Evolutionary conservation across 148 eudicot species (phyloP).

Genomic region (Talinum fruticosum): DNA sequence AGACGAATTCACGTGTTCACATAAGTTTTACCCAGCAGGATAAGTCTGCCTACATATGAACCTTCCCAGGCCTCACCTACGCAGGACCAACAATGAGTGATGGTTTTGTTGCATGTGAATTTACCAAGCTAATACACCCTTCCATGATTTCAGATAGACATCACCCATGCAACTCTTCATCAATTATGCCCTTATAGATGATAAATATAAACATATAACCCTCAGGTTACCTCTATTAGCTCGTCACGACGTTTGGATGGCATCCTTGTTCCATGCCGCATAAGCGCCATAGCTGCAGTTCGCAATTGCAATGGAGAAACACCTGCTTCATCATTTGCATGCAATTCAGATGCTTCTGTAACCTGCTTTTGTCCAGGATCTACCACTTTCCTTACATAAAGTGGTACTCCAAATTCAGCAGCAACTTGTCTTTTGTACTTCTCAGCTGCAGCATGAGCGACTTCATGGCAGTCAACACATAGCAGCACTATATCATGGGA

Average conservation of each 20-base stretch:
- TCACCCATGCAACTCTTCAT: background rate
- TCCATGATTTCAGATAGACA: background rate
- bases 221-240: slow-evolving; percentile 61
- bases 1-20: background rate
- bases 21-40: too few species aligned
- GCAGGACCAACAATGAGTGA: too few species aligned
- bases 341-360: slow-evolving; percentile 31
- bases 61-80: too few species aligned
- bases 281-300: slow-evolving; percentile 90
- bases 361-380: slow-evolving; percentile 49
- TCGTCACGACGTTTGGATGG: slow-evolving; percentile 77
- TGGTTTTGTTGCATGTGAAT: background rate
- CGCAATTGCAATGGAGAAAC: slow-evolving; percentile 84
- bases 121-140: background rate
- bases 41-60: too few species aligned
- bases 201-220: background rate
- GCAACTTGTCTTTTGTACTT: slow-evolving; percentile 75
- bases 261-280: slow-evolving; percentile 88
- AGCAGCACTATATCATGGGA: slow-evolving; percentile 98
- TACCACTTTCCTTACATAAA: slow-evolving; percentile 69
- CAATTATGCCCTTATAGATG: background rate
- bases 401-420: slow-evolving; percentile 77
- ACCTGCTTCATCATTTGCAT: slow-evolving; percentile 50
- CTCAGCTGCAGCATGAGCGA: slow-evolving; percentile 96
- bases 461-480: slow-evolving; percentile 97